A percentile compares a stretch with the other conserved stretches of the same genome.
phyloP scores from a whole-genome alignment of 345 rosid species.

The Lepidium aucheri region DNA sequence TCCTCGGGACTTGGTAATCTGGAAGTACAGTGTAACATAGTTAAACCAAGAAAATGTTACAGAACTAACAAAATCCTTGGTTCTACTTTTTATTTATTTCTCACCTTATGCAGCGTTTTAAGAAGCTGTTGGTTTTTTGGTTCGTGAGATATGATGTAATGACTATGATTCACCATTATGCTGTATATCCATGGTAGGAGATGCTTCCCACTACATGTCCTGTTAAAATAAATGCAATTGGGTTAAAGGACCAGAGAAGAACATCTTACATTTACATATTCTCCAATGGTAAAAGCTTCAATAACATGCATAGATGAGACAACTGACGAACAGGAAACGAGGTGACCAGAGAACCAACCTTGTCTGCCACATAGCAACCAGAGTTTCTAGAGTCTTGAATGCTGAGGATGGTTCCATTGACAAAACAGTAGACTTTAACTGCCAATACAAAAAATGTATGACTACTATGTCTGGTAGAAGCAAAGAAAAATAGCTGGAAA shows the following conservation, averaged over 20 bases:
- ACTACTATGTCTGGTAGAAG: not conserved
- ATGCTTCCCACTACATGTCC: slow-evolving; percentile 45
- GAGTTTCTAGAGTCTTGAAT: slow-evolving; percentile 49
- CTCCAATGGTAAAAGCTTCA: not conserved
- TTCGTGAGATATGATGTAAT: slow-evolving; percentile 45
- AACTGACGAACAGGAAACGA: not conserved
- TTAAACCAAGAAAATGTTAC: not conserved
- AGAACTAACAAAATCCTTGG: not conserved
- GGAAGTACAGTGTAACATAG: slow-evolving; percentile 16
- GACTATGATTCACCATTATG: slow-evolving; percentile 67
- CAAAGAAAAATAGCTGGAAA: not conserved
- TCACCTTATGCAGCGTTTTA: slow-evolving; percentile 57
- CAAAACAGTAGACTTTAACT: slow-evolving; percentile 64
- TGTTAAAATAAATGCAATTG: slow-evolving; percentile 24
- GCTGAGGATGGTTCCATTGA: slow-evolving; percentile 64
- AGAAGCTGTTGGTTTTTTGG: slow-evolving; percentile 38
- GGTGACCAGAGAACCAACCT: slow-evolving; percentile 42
- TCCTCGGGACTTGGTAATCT: slow-evolving; percentile 59
- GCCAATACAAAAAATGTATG: slow-evolving; percentile 12
- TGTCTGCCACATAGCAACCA: slow-evolving; percentile 72
- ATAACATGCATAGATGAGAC: not conserved
- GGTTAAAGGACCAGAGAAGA: not conserved
- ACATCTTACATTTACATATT: not conserved
- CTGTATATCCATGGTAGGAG: slow-evolving; percentile 76
- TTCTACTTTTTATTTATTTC: not conserved